Evolutionary conservation across 331 rosid genomes (phyloP).

Genomic region (Phaseolus coccineus): DNA sequence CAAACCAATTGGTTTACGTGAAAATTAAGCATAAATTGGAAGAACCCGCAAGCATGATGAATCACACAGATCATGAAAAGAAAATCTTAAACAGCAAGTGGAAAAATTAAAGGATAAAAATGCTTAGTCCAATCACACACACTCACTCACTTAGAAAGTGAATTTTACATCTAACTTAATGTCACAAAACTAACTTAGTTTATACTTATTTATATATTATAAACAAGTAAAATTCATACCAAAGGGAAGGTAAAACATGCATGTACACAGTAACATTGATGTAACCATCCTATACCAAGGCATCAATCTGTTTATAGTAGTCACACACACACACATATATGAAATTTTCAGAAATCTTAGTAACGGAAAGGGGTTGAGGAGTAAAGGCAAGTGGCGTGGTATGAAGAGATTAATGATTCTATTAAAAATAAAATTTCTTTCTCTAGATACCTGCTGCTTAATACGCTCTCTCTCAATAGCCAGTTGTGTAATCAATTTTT

Average conservation of each 20-base stretch:
- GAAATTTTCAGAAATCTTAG: constrained; percentile 5
- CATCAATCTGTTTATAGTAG: neutral
- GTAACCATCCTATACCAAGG: constrained; percentile 15
- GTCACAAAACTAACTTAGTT: no score
- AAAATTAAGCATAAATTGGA: neutral
- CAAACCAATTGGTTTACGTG: neutral
- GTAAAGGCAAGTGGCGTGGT: neutral
- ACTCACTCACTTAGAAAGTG: no score
- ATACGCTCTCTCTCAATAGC: constrained; percentile 88
- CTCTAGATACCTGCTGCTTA: constrained; percentile 63
- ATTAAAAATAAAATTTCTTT: constrained; percentile 27
- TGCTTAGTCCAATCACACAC: neutral
- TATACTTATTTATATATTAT: no score
- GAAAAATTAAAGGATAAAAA: neutral
- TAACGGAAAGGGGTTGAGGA: neutral
- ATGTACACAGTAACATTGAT: neutral
- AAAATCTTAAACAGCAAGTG: neutral
- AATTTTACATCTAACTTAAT: no score
- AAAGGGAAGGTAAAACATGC: neutral
- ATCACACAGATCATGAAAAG: constrained; percentile 1
- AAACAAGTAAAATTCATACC: neutral
- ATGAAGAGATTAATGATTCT: constrained; percentile 1
- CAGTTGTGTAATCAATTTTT: constrained; percentile 63
- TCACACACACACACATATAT: neutral
- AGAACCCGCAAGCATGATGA: neutral